A percentile compares a stretch with the other conserved stretches of the same genome.
Conservation (phyloP, 108 stramenopile species). For the Cyclostephanos invisitatus region DNA sequence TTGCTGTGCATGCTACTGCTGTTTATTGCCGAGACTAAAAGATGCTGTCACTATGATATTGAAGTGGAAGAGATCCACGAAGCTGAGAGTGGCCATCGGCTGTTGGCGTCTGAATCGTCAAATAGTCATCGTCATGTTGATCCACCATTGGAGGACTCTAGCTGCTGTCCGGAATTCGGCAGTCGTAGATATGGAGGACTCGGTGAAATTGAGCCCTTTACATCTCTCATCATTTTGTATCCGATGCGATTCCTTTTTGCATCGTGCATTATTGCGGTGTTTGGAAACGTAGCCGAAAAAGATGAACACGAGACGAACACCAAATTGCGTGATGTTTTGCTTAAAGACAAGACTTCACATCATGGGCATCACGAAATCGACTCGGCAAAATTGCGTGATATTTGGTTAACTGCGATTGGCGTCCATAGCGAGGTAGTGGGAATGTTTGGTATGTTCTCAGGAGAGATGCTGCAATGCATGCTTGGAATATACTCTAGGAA, state of each 20-base stretch:
- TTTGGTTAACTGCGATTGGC: conserved; percentile 76
- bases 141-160: background rate
- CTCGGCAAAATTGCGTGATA: conserved; percentile 43
- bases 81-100: background rate
- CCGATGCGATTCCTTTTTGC: conserved; percentile 64
- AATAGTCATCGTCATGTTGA: background rate
- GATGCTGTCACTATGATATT: conserved; percentile 56
- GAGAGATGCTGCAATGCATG: conserved; percentile 82
- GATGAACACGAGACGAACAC: too few species aligned
- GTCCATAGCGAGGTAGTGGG: conserved; percentile 72
- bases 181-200: conserved; percentile 65
- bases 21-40: conserved; percentile 60
- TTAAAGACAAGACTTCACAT: conserved; percentile 4
- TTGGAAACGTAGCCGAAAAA: conserved; percentile 17
- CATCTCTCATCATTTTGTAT: conserved; percentile 65
- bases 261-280: conserved; percentile 17
- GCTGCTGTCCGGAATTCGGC: conserved; percentile 61
- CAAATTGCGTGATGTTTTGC: too few species aligned
- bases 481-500: conserved; percentile 59
- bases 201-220: conserved; percentile 79
- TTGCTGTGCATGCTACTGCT: conserved; percentile 57
- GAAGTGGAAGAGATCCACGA: background rate
- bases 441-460: conserved; percentile 76
- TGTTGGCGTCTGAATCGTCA: conserved; percentile 3
- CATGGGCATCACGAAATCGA: conserved; percentile 40